These are phyloP conservation scores for Tylopilus sp. DNA, from an alignment of 1,284 basidiomycete genomes.

Conservation along the genomic window DNA sequence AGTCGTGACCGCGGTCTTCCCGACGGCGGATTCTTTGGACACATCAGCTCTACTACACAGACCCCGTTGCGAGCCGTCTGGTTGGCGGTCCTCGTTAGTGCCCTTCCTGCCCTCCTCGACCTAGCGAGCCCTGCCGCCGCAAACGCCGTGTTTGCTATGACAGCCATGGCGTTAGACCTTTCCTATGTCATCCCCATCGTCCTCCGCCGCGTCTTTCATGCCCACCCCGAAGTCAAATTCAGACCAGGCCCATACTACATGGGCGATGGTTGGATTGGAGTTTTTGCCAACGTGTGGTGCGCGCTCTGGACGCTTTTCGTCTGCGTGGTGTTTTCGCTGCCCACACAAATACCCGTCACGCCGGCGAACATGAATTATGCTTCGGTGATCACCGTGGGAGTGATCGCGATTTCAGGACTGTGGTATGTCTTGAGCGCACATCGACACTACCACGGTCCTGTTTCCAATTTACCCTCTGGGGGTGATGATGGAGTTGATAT, in stretches of 20 bases:
- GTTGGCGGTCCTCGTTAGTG: slow-evolving; percentile 65
- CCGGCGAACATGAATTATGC: slow-evolving; percentile 77
- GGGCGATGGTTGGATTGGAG: slow-evolving; percentile 68
- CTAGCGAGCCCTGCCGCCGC: slow-evolving; percentile 78
- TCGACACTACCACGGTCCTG: slow-evolving; percentile 30
- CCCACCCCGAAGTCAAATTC: slow-evolving; percentile 83
- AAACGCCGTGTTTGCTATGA: slow-evolving; percentile 80
- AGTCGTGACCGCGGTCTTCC: slow-evolving; percentile 82
- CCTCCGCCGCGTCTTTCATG: slow-evolving; percentile 64
- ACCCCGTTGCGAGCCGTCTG: slow-evolving; percentile 85
- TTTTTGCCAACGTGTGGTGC: slow-evolving; percentile 61
- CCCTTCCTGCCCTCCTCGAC: slow-evolving; percentile 73
- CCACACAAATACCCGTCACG: slow-evolving; percentile 68
- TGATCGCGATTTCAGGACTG: slow-evolving; percentile 26
- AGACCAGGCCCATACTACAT: slow-evolving; percentile 89
- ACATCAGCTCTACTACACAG: slow-evolving; percentile 58
- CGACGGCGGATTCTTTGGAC: slow-evolving; percentile 77
- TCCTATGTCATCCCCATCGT: slow-evolving; percentile 76
- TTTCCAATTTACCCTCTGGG: slow-evolving; percentile 21
- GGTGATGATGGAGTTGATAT: neutral
- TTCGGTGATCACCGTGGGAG: slow-evolving; percentile 36
- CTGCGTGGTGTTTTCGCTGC: slow-evolving; percentile 69
- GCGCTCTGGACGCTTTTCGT: slow-evolving; percentile 70
- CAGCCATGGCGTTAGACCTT: slow-evolving; percentile 68
- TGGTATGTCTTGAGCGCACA: slow-evolving; percentile 29